These are phyloP conservation scores for Rhexocercosporidium sp. DNA, from an alignment of 2,329 filamentous ascomycete species.

Conservation along the genomic window DNA sequence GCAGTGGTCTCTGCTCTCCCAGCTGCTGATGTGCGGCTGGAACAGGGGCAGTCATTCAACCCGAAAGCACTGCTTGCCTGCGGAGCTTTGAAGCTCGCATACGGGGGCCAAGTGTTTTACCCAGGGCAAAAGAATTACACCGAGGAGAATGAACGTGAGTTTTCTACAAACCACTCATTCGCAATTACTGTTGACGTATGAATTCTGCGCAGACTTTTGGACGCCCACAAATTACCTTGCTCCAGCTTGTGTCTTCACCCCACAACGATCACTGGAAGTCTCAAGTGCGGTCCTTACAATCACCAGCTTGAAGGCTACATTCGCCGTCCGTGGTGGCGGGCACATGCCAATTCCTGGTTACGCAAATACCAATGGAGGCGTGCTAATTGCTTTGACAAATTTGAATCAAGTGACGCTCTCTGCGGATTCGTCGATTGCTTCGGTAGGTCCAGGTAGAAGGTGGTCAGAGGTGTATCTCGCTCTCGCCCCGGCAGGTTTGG, in stretches of 20 bases:
- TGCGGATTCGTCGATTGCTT: slow-evolving; percentile 15
- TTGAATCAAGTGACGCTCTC: slow-evolving; percentile 21
- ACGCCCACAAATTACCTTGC: slow-evolving; percentile 21
- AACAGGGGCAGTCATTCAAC: neutral
- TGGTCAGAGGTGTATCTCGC: slow-evolving; percentile 27
- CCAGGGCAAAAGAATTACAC: slow-evolving; percentile 22
- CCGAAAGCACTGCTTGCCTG: neutral
- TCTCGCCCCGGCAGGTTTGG: slow-evolving; percentile 20
- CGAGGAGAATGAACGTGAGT: slow-evolving; percentile 21
- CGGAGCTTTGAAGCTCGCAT: slow-evolving; percentile 6
- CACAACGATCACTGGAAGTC: slow-evolving; percentile 13
- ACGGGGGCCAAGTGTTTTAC: slow-evolving; percentile 6
- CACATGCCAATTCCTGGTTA: slow-evolving; percentile 27
- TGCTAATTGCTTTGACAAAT: slow-evolving; percentile 24
- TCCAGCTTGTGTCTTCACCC: slow-evolving; percentile 26
- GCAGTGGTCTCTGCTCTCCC: neutral
- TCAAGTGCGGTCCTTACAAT: slow-evolving; percentile 23
- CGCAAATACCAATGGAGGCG: slow-evolving; percentile 22
- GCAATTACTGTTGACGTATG: neutral
- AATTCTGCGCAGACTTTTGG: slow-evolving; percentile 24
- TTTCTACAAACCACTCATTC: neutral
- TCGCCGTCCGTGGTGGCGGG: slow-evolving; percentile 27
- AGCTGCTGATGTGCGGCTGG: neutral
- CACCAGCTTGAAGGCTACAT: slow-evolving; percentile 12
- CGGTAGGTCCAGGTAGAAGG: slow-evolving; percentile 23